Evolutionary conservation across 345 rosid species (phyloP), one percentile per base, ranked within the genome.

Genomic region (Hypericum perforatum): DNA sequence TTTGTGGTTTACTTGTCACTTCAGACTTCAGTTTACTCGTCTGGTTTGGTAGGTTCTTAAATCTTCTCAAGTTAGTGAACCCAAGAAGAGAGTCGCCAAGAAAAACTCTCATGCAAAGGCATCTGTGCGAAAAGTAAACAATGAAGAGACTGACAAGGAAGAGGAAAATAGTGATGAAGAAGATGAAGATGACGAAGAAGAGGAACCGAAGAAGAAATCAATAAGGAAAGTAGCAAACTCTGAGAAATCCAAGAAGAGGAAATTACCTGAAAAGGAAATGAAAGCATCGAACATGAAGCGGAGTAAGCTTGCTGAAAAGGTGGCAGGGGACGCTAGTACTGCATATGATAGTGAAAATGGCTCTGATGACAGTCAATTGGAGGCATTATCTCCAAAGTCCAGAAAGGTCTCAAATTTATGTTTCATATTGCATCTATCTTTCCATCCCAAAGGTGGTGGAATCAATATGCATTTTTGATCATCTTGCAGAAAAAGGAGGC

Each of bases 401-500:
- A 60, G 63, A 37, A 83, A 78, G 90, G 90, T 92, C 41, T 57
- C 40, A 44, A 46, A 46, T 14, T 4, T 46, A 8, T 11, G 50
- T 46, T 7, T 46, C 14, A 46, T 12, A 32, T 4, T 46, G 16
- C 16, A 10, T 5, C 50, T 41, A 38, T 11, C 38, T 61, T 44
- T 43, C 60, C 7, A 11, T 3, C 41, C 43, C 39, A 46, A 61
- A 45, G 57, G 51, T 42, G 43, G 13, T 49, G 38, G 39, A 49
- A 57, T 48, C 22, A 58, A 45, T 62, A 12, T 38, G 68, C 39
- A 60, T 68, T 15, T 56, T 56, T 59, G 60, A 47, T 52, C 8
- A n/a, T 52, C 39, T 46, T 65, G 78, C 86, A 81, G 89, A 73
- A 71, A 69, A 88, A 81, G 81, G 90, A 81, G 71, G 66, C 69